Base-by-base conservation (phyloP, 192 early-diverging fungal species). In the Gaertneriomyces semiglobifer region DNA sequence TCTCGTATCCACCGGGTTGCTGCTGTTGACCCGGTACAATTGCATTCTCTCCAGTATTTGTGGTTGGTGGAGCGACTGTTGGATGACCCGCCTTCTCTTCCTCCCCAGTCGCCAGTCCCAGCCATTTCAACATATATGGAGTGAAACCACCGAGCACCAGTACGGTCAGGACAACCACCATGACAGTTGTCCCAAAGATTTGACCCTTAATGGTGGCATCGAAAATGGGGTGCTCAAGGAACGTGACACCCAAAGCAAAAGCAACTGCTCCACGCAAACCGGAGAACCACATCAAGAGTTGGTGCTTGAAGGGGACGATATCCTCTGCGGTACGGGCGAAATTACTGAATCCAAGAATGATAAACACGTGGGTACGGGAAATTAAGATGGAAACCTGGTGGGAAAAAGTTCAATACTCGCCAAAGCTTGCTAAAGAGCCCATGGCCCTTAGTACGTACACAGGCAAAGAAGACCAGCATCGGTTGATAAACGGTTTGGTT, bases 231-330 rank as follows among this genome's bases (percentile, higher is more conserved):
- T 81, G 71, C 45, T 86, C 84, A 39, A 84, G 72, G 74, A 86
- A 81, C 14, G 74, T 74, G 11, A 86, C 84, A 10, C 76, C 80
- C 16, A 86, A 73, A 11, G 84, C 84, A 65, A 86, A 86, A 3
- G 84, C 84, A 12, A 86, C 84, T 44, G 84, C 84, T 6, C 84
- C 84, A 52, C 84, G 79, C 3, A 86, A 68, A 12, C 84, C 84
- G 55, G 80, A 81, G 63, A 82, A 84, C 84, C 84, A 86, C 57
- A 86, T 80, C 20, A 86, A 66, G 14, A 72, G 63, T 68, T 79
- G 77, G 16, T 84, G 82, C 51, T 77, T 73, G 60, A 75, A 71
- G 4, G 82, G 82, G 42, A 84, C 71, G 0, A 66, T 60, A 40
- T 52, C 61, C 18, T 64, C 73, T 14, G 57, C 61, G 10, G 65